Percentiles rank a stretch among this genome's conserved stretches.
These are phyloP conservation scores for Fusarium camptoceras DNA, from an alignment of 2,329 filamentous ascomycete species.

Conservation along the genomic window DNA sequence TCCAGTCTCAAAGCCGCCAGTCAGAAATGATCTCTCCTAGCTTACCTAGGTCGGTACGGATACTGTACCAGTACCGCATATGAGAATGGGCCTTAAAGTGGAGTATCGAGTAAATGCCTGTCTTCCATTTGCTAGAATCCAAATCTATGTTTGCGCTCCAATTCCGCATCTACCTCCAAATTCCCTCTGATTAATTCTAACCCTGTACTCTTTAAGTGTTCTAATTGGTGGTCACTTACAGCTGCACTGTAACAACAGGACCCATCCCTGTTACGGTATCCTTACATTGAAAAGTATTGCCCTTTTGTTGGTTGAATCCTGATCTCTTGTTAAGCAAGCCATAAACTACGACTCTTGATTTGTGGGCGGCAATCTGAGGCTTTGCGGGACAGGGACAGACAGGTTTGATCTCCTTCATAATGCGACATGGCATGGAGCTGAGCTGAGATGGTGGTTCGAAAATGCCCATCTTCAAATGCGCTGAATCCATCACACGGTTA, in stretches of 20 bases:
- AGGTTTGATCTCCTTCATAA: background rate
- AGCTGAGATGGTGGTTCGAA: background rate
- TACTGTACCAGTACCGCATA: background rate
- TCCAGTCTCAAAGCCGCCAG: background rate
- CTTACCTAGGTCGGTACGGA: background rate
- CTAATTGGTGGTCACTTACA: slow-evolving; percentile 10
- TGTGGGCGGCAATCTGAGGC: background rate
- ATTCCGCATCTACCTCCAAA: slow-evolving; percentile 17
- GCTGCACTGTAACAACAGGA: background rate
- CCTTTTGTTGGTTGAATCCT: slow-evolving; percentile 16
- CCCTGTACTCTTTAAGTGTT: background rate
- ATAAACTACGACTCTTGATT: slow-evolving; percentile 14
- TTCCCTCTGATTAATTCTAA: background rate
- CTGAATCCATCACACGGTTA: background rate
- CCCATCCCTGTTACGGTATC: background rate
- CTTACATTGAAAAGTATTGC: background rate
- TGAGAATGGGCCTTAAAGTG: background rate
- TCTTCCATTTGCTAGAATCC: slow-evolving; percentile 4
- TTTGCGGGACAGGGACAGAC: background rate
- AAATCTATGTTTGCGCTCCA: slow-evolving; percentile 2
- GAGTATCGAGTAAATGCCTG: background rate
- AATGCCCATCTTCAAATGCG: background rate
- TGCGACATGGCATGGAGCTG: background rate
- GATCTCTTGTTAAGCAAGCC: slow-evolving; percentile 20
- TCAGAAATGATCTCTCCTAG: background rate